Evolutionary conservation across 2,329 filamentous ascomycete species (phyloP).

Genomic region (Ophiostoma novo-ulmi): DNA sequence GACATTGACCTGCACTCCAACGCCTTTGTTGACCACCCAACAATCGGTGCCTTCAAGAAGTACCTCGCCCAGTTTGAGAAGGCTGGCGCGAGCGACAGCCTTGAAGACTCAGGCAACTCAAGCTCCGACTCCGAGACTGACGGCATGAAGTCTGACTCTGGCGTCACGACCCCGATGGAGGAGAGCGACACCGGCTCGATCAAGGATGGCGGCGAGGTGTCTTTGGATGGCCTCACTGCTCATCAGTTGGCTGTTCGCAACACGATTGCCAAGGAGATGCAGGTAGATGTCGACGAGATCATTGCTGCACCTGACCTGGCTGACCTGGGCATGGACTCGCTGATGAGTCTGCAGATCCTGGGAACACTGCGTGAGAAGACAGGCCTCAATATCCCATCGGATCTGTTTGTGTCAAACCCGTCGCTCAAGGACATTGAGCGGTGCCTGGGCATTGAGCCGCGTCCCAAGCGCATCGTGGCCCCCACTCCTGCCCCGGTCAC

Average conservation of each 20-base stretch:
- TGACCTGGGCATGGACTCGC: constrained; percentile 55
- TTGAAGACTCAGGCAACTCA: constrained; percentile 35
- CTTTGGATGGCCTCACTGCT: constrained; percentile 37
- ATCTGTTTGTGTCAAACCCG: constrained; percentile 57
- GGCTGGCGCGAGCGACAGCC: constrained; percentile 26
- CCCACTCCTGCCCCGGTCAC: constrained; percentile 27
- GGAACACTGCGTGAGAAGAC: constrained; percentile 52
- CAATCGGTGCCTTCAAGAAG: constrained; percentile 49
- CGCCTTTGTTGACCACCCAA: constrained; percentile 51
- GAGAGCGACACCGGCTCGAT: constrained; percentile 47
- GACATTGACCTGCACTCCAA: constrained; percentile 51
- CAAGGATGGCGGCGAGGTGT: constrained; percentile 39
- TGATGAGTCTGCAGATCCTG: constrained; percentile 53
- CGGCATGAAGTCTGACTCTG: constrained; percentile 45
- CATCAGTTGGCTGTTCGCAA: constrained; percentile 53
- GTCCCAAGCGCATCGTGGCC: constrained; percentile 28
- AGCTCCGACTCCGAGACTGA: constrained; percentile 43
- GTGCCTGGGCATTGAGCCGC: constrained; percentile 50
- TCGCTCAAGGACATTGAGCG: constrained; percentile 62
- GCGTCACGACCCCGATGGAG: constrained; percentile 50
- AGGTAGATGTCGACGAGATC: constrained; percentile 61
- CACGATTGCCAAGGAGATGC: constrained; percentile 67
- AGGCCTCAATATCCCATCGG: constrained; percentile 50
- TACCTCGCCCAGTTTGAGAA: constrained; percentile 41
- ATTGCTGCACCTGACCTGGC: constrained; percentile 50